Evolutionary conservation across 2,329 filamentous ascomycete species (phyloP), one percentile per base, ranked within the genome.

Genomic region (Fusarium sp.): DNA sequence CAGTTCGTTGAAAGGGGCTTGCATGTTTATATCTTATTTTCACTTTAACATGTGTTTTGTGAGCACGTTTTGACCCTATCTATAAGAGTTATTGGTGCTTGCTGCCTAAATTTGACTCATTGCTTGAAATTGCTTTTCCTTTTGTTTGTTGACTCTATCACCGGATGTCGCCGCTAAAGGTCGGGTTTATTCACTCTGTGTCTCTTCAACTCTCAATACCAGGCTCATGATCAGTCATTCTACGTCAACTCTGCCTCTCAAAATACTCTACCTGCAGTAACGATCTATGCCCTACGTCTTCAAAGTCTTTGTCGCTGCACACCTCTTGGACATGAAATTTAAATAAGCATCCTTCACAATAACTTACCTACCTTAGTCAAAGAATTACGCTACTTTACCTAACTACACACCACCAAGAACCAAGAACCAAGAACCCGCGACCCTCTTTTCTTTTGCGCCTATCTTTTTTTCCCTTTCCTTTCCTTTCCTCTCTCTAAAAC

Each of bases 391-490:
- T 60, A 50, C 49, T n/a, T n/a, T n/a, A n/a, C n/a, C n/a, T n/a
- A n/a, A n/a, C 52, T 39, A 55, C 64, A 41, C 60, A 68, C 59
- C 53, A 68, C 57, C 33, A 41, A 38, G 44, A 31, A 38, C 12
- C 26, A 26, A 54, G 26, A 9, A 35, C 26, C 42, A 63, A 47
- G 57, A 66, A 42, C 47, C 60, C 41, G 13, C 67, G 60, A 53
- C 53, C 58, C 47, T 63, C 42, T 65, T 70, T 70, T 63, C 46
- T 62, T 58, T 56, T 48, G 48, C 33, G 39, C 37, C 63, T 44
- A 41, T 66, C 38, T 47, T 61, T 52, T 63, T 47, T 35, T 33
- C 15, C 31, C 15, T 33, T 16, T 16, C 31, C 15, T 33, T 16
- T 16, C 13, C 26, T 31, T 28, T 24, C 41, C 26, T 33, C 33